Evolutionary conservation across 1,284 basidiomycete species (phyloP), one percentile per base, ranked within the genome.

Genomic region (Singerocomus inundabilis): DNA sequence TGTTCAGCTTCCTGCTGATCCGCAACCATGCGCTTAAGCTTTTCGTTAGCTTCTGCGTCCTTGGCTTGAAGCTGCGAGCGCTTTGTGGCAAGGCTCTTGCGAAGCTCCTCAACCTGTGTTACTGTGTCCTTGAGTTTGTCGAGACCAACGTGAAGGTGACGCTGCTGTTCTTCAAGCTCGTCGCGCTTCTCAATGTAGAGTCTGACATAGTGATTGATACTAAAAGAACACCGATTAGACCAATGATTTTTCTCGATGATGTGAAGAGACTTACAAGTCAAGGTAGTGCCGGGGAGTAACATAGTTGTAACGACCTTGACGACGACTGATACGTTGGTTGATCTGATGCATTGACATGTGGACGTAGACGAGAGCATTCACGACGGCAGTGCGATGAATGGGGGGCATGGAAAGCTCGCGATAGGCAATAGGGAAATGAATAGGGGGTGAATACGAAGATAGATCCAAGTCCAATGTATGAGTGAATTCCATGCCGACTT

Each of bases 1-100:
- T 94, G 91, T 67, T 99, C 97, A 2, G 98, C 97, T 66, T 98
- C 93, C 66, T 98, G 94, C 70, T 99, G 97, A 69, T 99, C 96
- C 5, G 92, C 81, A 18, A 99, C 94, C 97, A 99, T 99, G 55
- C 93, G 91, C 68, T 93, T 88, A 30, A 99, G 80, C 71, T 99
- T 99, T 62, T 93, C 91, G 68, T 99, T 98, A 8, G 97, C 97
- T 70, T 99, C 92, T 2, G 81, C 82, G 58, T 98, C 84, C 75
- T 99, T 99, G 26, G 90, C 86, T 67, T 95, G 85, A 32, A 99
- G 80, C 64, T 99, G 94, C 2, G 88, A 84, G 28, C 93, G 86
- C 71, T 99, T 99, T 64, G 89, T 87, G 1, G 96, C 95, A 35
- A 99, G 84, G 66, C 93, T 98, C 71, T 93, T 91, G 45, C 96